Base-by-base conservation (phyloP, 2,329 filamentous ascomycete genomes). In the Colletotrichum higginsianum region DNA sequence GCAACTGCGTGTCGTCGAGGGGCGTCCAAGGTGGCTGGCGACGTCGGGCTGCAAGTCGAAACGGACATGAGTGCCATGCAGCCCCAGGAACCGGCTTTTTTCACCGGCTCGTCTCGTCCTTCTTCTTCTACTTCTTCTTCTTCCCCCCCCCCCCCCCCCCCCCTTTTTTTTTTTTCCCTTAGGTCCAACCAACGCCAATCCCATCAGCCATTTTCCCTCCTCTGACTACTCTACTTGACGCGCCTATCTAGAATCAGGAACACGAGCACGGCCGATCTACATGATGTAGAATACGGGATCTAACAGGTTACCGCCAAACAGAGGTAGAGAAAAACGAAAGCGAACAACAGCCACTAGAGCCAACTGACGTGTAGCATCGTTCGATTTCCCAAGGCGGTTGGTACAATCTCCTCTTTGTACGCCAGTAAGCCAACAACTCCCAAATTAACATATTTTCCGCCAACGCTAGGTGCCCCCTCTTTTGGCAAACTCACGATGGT, bases 181-280 rank as follows among this genome's bases (percentile, higher is more conserved):
- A 44, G 58, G 38, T 30, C 15, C n/a, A 18, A 55, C 12, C 44
- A 35, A 61, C 44, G 30, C n/a, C 44, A 21, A 40, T 42, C 61
- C 63, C 16, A 21, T 52, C 49, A 67, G 58, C 58, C 65, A 63
- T 62, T 11, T 47, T 47, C 21, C 53, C 63, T 60, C 44, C 13
- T 13, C 44, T n/a, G 12, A 35, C 44, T 49, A 49, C 42, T 67
- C 40, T 60, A 60, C 50, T 60, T 46, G 47, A 38, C 53, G 53
- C 53, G 13, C 15, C 30, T 40, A 46, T 30, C 21, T 58, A 4
- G 44, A 49, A 40, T 30, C 50, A 35, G 40, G 5, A 44, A 56
- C 15, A 16, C 50, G 23, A 44, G 63, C 64, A 62, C 50, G 64
- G 63, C 38, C 67, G n/a, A 42, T 23, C 30, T 44, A 60, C 4